Base-by-base conservation (phyloP, 2,329 filamentous ascomycete species). In the Trichophyton verrucosum region DNA sequence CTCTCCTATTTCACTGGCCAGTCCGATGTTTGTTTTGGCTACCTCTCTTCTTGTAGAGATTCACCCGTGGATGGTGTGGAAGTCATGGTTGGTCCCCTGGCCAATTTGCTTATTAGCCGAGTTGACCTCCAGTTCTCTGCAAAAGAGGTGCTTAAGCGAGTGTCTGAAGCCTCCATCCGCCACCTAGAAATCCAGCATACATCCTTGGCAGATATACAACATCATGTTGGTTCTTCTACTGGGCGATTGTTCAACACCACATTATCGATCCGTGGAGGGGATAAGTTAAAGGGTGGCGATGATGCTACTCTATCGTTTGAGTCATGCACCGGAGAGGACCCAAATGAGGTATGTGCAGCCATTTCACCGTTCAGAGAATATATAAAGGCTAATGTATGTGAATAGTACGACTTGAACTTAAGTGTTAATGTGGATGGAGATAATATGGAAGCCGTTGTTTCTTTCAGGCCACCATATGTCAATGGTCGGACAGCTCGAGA, bases 181-280 rank as follows among this genome's bases (percentile, higher is more conserved):
- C 80, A 82, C 64, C 85, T 87, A 3, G 81, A 83, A 0, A 80
- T 86, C 67, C 82, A 88, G 68, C 84, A 89, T 61, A 71, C 74
- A 0, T 72, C 73, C 75, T 73, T 46, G 79, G 77, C 63, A 72
- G 77, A 20, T 77, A 79, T 67, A 9, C 77, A 79, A 60, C 73
- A 76, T 61, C 71, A 73, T 47, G 66, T 76, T 59, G 69, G 71
- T 6, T 64, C 69, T 56, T 67, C 71, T 53, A 70, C 70, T 9
- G 67, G 70, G 47, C 62, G 69, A 8, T 67, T 77, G 0, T 77
- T 77, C 63, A 76, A 77, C 62, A 76, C 75, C 2, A n/a, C 53
- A 3, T 22, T 57, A 13, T 57, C 53, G 9, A 57, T 57, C 13
- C n/a, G 30, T 20, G 53, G 36, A 20, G 27, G 30, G 9, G 53